These are phyloP conservation scores for Hypoxylon sp. DNA, from an alignment of 2,329 filamentous ascomycete genomes.

Conservation along the genomic window DNA sequence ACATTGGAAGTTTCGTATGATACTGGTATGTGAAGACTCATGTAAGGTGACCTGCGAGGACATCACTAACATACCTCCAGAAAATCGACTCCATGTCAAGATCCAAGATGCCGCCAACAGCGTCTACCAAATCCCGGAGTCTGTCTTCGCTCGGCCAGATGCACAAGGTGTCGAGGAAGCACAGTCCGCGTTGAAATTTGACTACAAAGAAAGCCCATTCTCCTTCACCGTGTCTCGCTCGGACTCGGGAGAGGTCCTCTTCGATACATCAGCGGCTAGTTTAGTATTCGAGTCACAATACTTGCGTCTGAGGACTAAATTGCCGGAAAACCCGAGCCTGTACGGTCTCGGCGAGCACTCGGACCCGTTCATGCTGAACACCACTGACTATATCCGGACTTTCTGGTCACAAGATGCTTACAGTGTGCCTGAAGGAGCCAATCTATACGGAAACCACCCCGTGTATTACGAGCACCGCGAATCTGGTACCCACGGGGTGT, in stretches of 20 bases:
- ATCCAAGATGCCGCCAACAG: constrained; percentile 79
- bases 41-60: no score
- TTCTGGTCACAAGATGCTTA: constrained; percentile 79
- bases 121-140: constrained; percentile 81
- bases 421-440: constrained; percentile 70
- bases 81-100: constrained; percentile 79
- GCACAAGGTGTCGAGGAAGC: constrained; percentile 37
- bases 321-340: constrained; percentile 77
- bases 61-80: constrained; percentile 57
- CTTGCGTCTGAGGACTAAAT: constrained; percentile 76
- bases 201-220: constrained; percentile 58
- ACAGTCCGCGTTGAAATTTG: constrained; percentile 52
- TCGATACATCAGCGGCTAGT: constrained; percentile 76
- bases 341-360: constrained; percentile 86
- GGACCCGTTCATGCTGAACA: constrained; percentile 77
- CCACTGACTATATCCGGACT: constrained; percentile 77
- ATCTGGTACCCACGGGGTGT: constrained; percentile 73
- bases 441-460: constrained; percentile 81
- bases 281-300: constrained; percentile 86
- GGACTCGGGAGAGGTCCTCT: constrained; percentile 67
- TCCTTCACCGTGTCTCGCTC: constrained; percentile 59
- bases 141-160: constrained; percentile 73
- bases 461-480: constrained; percentile 81
- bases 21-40: constrained; percentile 57
- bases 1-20: constrained; percentile 76